Evolutionary conservation across 768 basidiomycete genomes (phyloP), one percentile per base, ranked within the genome.

Genomic region (Cyclocybe aegerita): DNA sequence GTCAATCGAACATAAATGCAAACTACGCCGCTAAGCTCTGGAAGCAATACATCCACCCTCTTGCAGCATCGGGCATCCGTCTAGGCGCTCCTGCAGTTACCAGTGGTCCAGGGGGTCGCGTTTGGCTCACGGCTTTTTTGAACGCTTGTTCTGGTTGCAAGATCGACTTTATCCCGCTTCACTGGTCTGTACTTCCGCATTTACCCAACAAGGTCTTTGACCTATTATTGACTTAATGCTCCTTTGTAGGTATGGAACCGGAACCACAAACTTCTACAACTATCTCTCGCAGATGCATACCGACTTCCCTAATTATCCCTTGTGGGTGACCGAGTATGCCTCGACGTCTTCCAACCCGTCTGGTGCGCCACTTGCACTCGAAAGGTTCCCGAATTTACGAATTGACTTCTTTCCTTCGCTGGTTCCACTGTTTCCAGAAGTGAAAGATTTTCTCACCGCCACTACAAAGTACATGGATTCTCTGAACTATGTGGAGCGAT

Each of bases 31-130:
- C 72, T 16, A 50, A 57, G 12, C 55, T 73, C 9, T 74, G 65
- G 66, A 64, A 65, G 45, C 60, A 70, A 51, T 67, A 73, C 41
- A 70, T 73, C 34, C 60, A 72, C 43, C 70, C 72, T 17, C 52
- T 74, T 11, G 59, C 60, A 17, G 55, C 60, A 10, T 52, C 58
- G 2, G 69, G 66, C 0, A 49, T 73, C 39, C 58, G 61, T 9
- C 58, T 74, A 12, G 72, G 72, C 33, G 65, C 64, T 15, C 72
- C 72, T 30, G 70, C 70, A 17, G 59, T 73, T 10, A 67, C 70
- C 37, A 69, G 58, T 43, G 66, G 56, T 8, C 60, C 63, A 2
- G 57, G 56, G 39, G 72, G 72, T 16, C 56, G 53, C 9, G 56
- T 57, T 2, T 73, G 72, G 72, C 56, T 73, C 14, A 38, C 63